Evolutionary conservation across 2,329 filamentous ascomycete genomes (phyloP).

Genomic region (Phyllosticta citriasiana): DNA sequence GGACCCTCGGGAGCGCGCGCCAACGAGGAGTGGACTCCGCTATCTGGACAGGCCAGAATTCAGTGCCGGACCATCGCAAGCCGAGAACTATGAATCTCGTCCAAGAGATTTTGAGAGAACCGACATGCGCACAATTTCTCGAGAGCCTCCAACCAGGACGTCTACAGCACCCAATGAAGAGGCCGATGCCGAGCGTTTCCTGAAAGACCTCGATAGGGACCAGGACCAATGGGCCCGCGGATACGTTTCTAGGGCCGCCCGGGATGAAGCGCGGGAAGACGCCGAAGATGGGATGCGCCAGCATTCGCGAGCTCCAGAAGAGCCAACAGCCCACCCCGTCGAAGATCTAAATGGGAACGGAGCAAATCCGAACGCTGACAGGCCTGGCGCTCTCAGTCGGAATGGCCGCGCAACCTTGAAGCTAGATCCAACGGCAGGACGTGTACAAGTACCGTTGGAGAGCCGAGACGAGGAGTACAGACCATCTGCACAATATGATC

Average conservation of each 20-base stretch:
- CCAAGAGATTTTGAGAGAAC: constrained; percentile 15
- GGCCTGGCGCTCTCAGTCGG: neutral
- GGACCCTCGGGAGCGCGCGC: constrained; percentile 20
- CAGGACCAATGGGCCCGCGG: constrained; percentile 12
- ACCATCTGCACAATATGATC: neutral
- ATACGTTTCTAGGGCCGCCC: constrained; percentile 7
- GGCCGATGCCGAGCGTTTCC: constrained; percentile 25
- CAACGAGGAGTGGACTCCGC: constrained; percentile 19
- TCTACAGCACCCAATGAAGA: constrained; percentile 13
- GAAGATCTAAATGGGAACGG: neutral
- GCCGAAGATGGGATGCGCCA: constrained; percentile 5
- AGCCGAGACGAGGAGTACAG: constrained; percentile 2
- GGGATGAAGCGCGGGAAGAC: constrained; percentile 5
- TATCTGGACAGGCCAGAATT: constrained; percentile 18
- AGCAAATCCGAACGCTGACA: neutral
- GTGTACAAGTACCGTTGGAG: neutral
- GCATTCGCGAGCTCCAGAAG: neutral
- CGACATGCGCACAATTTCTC: neutral
- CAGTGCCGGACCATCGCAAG: constrained; percentile 20
- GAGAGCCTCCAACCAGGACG: constrained; percentile 8
- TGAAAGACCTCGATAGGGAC: constrained; percentile 23
- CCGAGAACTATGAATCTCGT: constrained; percentile 17
- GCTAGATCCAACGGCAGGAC: neutral
- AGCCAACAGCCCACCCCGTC: neutral
- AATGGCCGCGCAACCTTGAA: neutral